Evolutionary conservation across 768 basidiomycete species (phyloP).

Genomic region (Phylloporus sp.): DNA sequence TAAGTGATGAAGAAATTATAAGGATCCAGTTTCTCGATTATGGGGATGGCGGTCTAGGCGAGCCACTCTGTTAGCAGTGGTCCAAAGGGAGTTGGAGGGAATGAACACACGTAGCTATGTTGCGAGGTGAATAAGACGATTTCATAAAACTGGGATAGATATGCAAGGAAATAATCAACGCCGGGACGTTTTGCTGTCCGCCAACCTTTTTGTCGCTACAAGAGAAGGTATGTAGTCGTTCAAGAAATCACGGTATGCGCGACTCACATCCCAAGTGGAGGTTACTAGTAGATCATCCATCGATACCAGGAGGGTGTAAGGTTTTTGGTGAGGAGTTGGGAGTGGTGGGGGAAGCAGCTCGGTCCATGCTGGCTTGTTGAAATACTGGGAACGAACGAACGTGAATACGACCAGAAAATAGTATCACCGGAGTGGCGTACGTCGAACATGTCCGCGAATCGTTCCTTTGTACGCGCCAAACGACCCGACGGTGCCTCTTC

Average conservation of each 20-base stretch:
- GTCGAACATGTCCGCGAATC: constrained; percentile 63
- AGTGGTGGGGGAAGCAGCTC: constrained; percentile 87
- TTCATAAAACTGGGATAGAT: constrained; percentile 97
- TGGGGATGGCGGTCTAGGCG: constrained; percentile 76
- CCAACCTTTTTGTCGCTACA: constrained; percentile 89
- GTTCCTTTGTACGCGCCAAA: constrained; percentile 58
- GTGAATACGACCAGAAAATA: neutral
- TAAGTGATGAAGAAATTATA: constrained; percentile 87
- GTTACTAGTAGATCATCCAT: constrained; percentile 89
- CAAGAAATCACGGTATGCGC: neutral
- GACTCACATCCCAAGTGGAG: constrained; percentile 92
- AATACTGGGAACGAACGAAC: constrained; percentile 47
- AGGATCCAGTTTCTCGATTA: constrained; percentile 91
- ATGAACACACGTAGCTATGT: constrained; percentile 69
- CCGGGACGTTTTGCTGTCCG: constrained; percentile 96
- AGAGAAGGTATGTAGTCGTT: neutral
- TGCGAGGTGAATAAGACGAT: constrained; percentile 94
- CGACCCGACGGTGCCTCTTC: constrained; percentile 58
- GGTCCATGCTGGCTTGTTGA: constrained; percentile 90
- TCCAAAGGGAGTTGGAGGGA: neutral
- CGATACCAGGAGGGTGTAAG: constrained; percentile 87
- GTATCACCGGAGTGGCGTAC: constrained; percentile 39
- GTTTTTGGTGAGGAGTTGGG: constrained; percentile 78
- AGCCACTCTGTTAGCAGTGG: neutral
- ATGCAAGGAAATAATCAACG: constrained; percentile 96